phyloP scores from a whole-genome alignment of 352 stramenopile genomes.

The Salisapilia sapeloensis region DNA sequence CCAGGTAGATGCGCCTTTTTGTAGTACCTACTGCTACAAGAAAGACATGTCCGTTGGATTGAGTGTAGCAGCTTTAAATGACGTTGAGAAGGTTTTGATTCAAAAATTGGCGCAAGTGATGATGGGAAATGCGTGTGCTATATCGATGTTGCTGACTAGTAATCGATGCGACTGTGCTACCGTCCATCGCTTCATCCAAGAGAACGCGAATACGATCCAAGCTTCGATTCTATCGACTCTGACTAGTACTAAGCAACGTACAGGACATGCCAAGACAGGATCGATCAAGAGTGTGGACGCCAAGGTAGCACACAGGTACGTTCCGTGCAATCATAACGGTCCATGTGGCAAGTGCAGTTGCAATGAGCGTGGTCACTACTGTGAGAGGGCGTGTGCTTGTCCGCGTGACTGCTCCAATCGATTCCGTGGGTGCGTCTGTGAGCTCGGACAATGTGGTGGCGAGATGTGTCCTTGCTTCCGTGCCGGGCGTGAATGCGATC shows the following conservation, averaged over 20 bases:
- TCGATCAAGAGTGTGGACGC: background rate
- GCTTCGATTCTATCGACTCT: background rate
- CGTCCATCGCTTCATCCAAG: constrained; percentile 4
- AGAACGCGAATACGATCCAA: constrained; percentile 1
- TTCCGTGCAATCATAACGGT: constrained; percentile 39
- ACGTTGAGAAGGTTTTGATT: constrained; percentile 22
- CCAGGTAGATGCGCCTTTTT: constrained; percentile 8
- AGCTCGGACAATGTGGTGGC: constrained; percentile 26
- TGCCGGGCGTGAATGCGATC: constrained; percentile 39
- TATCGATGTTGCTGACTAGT: constrained; percentile 2
- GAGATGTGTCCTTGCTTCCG: constrained; percentile 36
- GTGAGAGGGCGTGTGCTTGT: constrained; percentile 43
- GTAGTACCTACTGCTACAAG: constrained; percentile 24
- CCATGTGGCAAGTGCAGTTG: constrained; percentile 41
- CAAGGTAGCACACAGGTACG: constrained; percentile 18
- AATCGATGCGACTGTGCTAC: constrained; percentile 1
- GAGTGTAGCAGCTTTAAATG: constrained; percentile 3
- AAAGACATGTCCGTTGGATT: background rate
- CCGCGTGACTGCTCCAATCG: constrained; percentile 40
- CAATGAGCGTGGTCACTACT: constrained; percentile 26
- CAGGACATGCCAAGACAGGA: constrained; percentile 2
- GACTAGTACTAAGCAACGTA: background rate
- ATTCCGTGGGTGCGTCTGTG: constrained; percentile 48
- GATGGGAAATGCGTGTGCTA: constrained; percentile 10
- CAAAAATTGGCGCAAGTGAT: constrained; percentile 23